These are phyloP conservation scores for Phytophthora hibernalis DNA, from an alignment of 352 stramenopile species.

Conservation along the genomic window DNA sequence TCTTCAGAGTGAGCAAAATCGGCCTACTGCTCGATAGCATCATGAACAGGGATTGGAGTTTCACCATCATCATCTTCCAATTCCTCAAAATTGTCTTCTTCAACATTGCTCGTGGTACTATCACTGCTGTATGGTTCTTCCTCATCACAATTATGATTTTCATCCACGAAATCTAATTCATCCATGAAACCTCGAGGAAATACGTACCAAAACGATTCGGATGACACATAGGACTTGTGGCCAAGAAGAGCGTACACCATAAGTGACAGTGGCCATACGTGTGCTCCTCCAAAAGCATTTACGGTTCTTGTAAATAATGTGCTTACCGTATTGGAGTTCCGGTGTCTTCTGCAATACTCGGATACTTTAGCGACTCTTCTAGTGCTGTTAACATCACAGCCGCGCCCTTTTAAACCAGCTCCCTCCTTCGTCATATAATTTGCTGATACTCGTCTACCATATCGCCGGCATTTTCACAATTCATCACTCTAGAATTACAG, in stretches of 20 bases:
- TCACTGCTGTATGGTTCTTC: not conserved
- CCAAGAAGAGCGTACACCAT: constrained; percentile 8
- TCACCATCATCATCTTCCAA: not conserved
- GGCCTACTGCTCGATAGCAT: not conserved
- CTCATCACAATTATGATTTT: not conserved
- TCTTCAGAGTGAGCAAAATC: not conserved
- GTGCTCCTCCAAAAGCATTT: constrained; percentile 7
- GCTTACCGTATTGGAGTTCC: not conserved
- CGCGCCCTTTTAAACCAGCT: constrained; percentile 4
- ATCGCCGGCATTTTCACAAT: constrained; percentile 10
- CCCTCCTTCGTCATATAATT: constrained; percentile 21
- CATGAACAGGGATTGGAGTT: not conserved
- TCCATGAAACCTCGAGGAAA: not conserved
- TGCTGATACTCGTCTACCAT: constrained; percentile 15
- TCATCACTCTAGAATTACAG: constrained; percentile 4
- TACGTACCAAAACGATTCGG: constrained; percentile 3
- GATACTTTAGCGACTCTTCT: not conserved
- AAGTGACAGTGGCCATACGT: constrained; percentile 7
- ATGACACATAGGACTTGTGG: not conserved
- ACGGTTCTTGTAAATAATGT: constrained; percentile 11
- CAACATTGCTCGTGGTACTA: not conserved
- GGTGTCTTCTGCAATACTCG: constrained; percentile 3
- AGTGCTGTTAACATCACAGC: constrained; percentile 1
- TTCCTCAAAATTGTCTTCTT: not conserved
- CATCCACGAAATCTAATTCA: not conserved